Evolutionary conservation across 176 grass and related monocot genomes (phyloP).

Genomic region (Poa annua): DNA sequence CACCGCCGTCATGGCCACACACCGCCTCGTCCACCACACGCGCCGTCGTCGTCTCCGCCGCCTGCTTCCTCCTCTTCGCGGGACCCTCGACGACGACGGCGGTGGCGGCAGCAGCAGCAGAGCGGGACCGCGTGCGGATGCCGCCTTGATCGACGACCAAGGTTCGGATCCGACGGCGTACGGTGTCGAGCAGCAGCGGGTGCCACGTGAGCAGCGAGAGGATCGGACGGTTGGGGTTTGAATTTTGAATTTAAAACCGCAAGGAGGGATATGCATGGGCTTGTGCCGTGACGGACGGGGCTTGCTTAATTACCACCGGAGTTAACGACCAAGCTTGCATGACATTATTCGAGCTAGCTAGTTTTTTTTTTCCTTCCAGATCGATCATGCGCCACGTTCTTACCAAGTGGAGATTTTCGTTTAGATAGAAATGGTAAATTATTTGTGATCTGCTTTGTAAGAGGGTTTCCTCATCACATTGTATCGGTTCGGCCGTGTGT

Average conservation of each 20-base stretch:
- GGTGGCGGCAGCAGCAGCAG: neutral
- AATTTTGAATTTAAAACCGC: conserved; percentile 39
- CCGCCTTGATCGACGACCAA: too few species aligned
- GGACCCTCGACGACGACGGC: neutral
- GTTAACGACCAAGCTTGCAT: too few species aligned
- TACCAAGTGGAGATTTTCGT: too few species aligned
- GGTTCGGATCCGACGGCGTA: conserved; percentile 29
- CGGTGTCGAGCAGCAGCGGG: neutral
- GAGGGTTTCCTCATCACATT: too few species aligned
- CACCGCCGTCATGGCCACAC: neutral
- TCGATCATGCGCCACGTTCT: too few species aligned
- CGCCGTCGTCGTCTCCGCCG: neutral
- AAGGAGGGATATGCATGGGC: neutral
- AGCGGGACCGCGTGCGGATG: conserved; percentile 52
- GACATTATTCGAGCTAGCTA: too few species aligned
- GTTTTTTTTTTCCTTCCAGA: too few species aligned
- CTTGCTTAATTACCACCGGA: conserved; percentile 24
- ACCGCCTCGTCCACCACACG: neutral
- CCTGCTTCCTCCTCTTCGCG: conserved; percentile 35
- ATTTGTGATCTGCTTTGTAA: too few species aligned
- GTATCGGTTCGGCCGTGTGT: too few species aligned
- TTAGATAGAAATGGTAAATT: too few species aligned
- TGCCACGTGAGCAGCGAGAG: neutral
- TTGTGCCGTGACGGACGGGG: neutral
- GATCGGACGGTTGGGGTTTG: conserved; percentile 29